Evolutionary conservation across 192 early-diverging fungal species (phyloP).

Genomic region (Backusella sp.): DNA sequence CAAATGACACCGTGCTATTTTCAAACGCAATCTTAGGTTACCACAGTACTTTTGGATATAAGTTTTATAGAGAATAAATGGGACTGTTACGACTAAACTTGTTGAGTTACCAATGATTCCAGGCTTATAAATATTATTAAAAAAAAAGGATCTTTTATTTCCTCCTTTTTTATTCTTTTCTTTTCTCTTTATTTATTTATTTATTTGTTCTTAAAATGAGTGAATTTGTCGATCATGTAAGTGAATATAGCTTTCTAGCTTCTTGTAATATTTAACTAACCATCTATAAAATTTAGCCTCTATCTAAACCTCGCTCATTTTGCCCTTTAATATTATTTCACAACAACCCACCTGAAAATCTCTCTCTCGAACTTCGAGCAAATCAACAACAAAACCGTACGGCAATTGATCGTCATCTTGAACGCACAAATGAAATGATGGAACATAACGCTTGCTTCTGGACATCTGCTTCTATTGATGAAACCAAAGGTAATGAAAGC

Average conservation of each 20-base stretch:
- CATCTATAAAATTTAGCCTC: neutral
- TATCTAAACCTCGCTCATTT: conserved; percentile 15
- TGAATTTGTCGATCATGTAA: neutral
- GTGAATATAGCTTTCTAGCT: neutral
- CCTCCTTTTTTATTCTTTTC: conserved; percentile 7
- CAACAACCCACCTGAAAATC: conserved; percentile 5
- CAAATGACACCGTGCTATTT: conserved; percentile 5
- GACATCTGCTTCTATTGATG: conserved; percentile 6
- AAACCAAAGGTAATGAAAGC: conserved; percentile 1
- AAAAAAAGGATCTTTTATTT: neutral
- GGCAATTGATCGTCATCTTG: conserved; percentile 19
- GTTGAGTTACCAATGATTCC: neutral
- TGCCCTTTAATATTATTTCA: conserved; percentile 22
- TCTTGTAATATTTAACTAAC: neutral
- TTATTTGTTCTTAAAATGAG: neutral
- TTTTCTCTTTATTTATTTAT: neutral
- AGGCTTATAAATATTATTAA: conserved; percentile 7
- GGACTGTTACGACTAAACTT: conserved; percentile 5
- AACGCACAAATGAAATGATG: conserved; percentile 22
- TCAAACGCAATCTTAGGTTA: conserved; percentile 7
- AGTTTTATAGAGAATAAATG: neutral
- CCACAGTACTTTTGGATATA: neutral
- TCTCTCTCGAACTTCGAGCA: neutral
- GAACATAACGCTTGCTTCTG: conserved; percentile 25
- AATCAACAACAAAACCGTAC: conserved; percentile 9